These are phyloP conservation scores for Thelonectria discophora DNA, from an alignment of 2,329 filamentous ascomycete species.

Conservation along the genomic window DNA sequence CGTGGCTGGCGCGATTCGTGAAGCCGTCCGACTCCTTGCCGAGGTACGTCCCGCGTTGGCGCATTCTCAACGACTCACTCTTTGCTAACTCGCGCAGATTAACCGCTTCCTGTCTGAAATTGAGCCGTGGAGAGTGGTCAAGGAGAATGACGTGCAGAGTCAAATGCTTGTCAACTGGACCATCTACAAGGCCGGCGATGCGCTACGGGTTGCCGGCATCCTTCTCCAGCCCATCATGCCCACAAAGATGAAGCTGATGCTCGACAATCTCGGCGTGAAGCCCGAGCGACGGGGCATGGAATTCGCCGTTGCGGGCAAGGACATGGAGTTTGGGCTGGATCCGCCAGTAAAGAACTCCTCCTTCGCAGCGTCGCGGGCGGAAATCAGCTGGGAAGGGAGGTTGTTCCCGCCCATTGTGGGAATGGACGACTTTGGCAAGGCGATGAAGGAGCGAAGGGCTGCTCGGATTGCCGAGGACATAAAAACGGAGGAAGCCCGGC, in stretches of 20 bases:
- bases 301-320: conserved; percentile 69
- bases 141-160: conserved; percentile 46
- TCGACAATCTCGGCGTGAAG: conserved; percentile 81
- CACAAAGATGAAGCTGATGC: conserved; percentile 72
- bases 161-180: conserved; percentile 61
- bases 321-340: conserved; percentile 72
- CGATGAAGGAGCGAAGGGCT: conserved; percentile 13
- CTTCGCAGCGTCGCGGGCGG: not conserved
- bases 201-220: conserved; percentile 81
- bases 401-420: conserved; percentile 61
- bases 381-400: conserved; percentile 43
- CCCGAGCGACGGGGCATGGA: conserved; percentile 68
- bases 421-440: conserved; percentile 17
- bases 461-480: too few relatives aligned
- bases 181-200: conserved; percentile 78
- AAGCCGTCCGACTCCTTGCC: conserved; percentile 69
- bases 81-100: conserved; percentile 43
- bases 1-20: conserved; percentile 70
- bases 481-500: too few relatives aligned
- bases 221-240: conserved; percentile 94
- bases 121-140: conserved; percentile 73
- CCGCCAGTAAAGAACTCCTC: not conserved
- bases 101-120: conserved; percentile 64
- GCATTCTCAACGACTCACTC: not conserved
- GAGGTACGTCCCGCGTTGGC: conserved; percentile 54